phyloP scores from a whole-genome alignment of 495 filamentous ascomycete species.

The Trypethelium eluteriae region DNA sequence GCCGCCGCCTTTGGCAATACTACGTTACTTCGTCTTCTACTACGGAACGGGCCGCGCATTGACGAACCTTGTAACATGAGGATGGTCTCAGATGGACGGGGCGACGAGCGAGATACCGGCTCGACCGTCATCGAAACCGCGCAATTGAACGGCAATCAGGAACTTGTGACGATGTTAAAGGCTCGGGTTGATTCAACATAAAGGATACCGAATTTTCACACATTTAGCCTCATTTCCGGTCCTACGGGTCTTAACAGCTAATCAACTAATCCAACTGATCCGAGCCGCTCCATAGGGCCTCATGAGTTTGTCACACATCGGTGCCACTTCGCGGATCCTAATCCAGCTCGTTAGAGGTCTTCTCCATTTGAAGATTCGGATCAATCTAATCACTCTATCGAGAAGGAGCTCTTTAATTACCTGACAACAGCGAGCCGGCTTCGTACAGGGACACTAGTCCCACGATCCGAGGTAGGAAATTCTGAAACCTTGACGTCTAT shows the following conservation, averaged over 20 bases:
- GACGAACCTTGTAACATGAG: background rate
- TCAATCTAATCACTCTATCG: background rate
- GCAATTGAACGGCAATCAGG: conserved; percentile 1
- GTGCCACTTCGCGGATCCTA: background rate
- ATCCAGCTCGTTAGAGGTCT: background rate
- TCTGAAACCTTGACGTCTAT: conserved; percentile 24
- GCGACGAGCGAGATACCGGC: background rate
- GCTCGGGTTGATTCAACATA: conserved; percentile 1
- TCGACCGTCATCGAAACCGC: conserved; percentile 5
- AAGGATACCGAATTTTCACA: background rate
- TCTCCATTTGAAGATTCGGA: background rate
- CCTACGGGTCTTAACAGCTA: background rate
- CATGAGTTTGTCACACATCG: background rate
- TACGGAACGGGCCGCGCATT: background rate
- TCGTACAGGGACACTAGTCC: conserved; percentile 52
- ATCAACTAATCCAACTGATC: background rate
- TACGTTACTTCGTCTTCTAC: background rate
- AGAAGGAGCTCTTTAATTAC: background rate
- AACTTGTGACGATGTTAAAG: conserved; percentile 6
- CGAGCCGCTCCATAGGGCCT: background rate
- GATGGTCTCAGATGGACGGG: background rate
- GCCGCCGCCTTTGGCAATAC: background rate
- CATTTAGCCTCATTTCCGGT: background rate
- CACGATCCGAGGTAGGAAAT: conserved; percentile 44
- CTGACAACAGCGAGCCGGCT: conserved; percentile 43